A percentile compares a stretch with the other conserved stretches of the same genome.
These are phyloP conservation scores for Comarum palustre DNA, from an alignment of 306 rosid species.

Conservation along the genomic window DNA sequence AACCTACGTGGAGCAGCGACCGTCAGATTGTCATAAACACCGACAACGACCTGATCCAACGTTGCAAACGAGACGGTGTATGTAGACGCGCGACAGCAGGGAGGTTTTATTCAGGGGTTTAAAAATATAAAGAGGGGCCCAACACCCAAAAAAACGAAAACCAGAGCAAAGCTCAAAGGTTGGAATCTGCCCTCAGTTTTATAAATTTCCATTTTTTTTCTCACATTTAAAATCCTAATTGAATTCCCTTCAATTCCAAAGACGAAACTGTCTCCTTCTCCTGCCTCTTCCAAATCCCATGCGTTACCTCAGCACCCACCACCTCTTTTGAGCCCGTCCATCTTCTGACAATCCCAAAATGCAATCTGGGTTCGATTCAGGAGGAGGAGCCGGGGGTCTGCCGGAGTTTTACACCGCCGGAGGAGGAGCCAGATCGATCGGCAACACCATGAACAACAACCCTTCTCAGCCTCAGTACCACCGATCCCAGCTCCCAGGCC, in stretches of 20 bases:
- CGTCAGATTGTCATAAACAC: constrained; percentile 17
- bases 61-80: constrained; percentile 24
- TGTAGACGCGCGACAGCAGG: constrained; percentile 20
- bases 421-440: constrained; percentile 42
- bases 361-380: constrained; percentile 59
- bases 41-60: constrained; percentile 14
- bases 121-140: not conserved
- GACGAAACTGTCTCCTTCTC: constrained; percentile 23
- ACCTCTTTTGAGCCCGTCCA: constrained; percentile 24
- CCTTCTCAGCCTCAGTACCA: constrained; percentile 45
- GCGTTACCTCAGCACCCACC: constrained; percentile 41
- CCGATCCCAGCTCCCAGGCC: constrained; percentile 47
- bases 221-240: not conserved
- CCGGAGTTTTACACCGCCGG: constrained; percentile 49
- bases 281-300: constrained; percentile 27
- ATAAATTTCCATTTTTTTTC: constrained; percentile 7
- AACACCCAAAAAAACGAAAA: constrained; percentile 11
- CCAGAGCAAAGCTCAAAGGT: not conserved
- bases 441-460: constrained; percentile 34
- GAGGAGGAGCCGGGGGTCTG: constrained; percentile 31
- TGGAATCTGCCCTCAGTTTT: constrained; percentile 26
- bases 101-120: constrained; percentile 15
- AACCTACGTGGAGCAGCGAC: constrained; percentile 16
- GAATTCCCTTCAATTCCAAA: constrained; percentile 21
- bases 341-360: constrained; percentile 25